These are phyloP conservation scores for Luzula sylvatica DNA, from an alignment of 176 grass and related monocot species.

Conservation along the genomic window DNA sequence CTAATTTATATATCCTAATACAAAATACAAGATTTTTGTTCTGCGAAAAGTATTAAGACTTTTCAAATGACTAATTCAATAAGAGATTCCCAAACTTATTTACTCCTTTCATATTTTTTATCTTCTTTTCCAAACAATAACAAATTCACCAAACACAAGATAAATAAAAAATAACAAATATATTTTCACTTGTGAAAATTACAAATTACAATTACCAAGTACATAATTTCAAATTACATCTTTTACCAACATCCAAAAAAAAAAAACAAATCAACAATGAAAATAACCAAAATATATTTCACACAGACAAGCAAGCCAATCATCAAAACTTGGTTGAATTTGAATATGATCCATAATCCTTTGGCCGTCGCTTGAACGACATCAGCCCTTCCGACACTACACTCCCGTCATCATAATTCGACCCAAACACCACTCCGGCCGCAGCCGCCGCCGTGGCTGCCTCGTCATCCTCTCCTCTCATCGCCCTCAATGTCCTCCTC, in stretches of 20 bases:
- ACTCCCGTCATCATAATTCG: slow-evolving; percentile 7
- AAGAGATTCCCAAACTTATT: background rate
- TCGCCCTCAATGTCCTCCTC: slow-evolving; percentile 33
- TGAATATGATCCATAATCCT: slow-evolving; percentile 7
- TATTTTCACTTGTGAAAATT: slow-evolving; percentile 2
- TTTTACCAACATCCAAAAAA: background rate
- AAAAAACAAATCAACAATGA: slow-evolving; percentile 13
- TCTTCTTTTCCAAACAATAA: background rate
- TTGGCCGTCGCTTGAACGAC: slow-evolving; percentile 20
- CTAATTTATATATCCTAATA: no score
- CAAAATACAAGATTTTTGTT: no score
- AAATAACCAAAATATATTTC: background rate
- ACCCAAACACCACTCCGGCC: background rate
- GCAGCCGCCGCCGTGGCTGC: background rate
- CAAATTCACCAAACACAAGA: background rate
- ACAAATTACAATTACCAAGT: slow-evolving; percentile 10
- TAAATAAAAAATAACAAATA: background rate
- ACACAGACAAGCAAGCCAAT: slow-evolving; percentile 9
- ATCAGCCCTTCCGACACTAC: slow-evolving; percentile 27
- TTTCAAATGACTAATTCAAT: no score
- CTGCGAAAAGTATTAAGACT: no score
- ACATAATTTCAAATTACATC: background rate
- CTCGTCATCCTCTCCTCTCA: slow-evolving; percentile 24
- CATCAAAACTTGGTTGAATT: slow-evolving; percentile 32
- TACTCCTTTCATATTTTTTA: background rate